phyloP scores from a whole-genome alignment of 371 early-diverging fungal species.

The Apophysomyces ossiformis region DNA sequence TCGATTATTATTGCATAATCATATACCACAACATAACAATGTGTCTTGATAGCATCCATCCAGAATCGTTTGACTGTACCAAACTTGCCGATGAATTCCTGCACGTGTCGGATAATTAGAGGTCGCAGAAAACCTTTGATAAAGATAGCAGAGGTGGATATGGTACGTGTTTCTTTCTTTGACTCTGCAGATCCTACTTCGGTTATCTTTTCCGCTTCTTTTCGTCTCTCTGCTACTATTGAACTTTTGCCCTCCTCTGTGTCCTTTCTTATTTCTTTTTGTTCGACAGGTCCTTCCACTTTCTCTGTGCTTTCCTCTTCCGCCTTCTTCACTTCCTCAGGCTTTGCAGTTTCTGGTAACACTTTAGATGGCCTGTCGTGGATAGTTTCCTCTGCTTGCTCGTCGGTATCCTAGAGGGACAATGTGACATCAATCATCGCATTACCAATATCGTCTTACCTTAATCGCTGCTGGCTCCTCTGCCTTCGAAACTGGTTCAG shows the following conservation, averaged over 20 bases:
- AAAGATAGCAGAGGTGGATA: constrained; percentile 47
- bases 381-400: background rate
- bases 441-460: background rate
- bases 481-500: background rate
- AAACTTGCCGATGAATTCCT: constrained; percentile 65
- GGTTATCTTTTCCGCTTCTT: background rate
- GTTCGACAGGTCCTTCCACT: background rate
- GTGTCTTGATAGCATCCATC: constrained; percentile 88
- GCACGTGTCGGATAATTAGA: constrained; percentile 63
- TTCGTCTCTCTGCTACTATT: constrained; percentile 20
- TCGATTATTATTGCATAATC: constrained; percentile 12
- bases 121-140: constrained; percentile 84
- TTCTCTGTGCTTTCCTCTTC: constrained; percentile 17
- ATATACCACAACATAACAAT: constrained; percentile 78
- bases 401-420: background rate
- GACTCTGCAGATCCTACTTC: constrained; percentile 5
- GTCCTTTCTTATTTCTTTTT: too few species aligned
- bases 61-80: constrained; percentile 75
- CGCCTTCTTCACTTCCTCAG: background rate
- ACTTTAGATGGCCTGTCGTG: background rate
- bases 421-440: background rate
- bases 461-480: background rate
- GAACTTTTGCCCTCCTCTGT: background rate
- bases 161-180: constrained; percentile 7
- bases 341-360: background rate